phyloP scores from a whole-genome alignment of 2,329 filamentous ascomycete genomes.

The Monilinia aucupariae region DNA sequence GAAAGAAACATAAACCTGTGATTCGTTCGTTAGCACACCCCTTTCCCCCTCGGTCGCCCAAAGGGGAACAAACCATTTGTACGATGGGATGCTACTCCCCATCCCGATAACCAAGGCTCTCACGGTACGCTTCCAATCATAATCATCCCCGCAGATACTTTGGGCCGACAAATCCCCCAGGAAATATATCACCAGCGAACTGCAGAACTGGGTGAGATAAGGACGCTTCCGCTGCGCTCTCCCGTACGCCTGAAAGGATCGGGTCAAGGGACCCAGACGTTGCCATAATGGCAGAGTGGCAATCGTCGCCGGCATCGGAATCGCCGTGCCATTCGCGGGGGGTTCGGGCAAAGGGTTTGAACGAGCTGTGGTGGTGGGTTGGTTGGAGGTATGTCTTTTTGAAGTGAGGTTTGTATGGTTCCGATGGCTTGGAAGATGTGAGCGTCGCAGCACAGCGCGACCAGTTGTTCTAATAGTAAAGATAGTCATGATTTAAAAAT shows the following conservation, averaged over 20 bases:
- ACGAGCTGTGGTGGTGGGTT: constrained; percentile 15
- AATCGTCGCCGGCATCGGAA: constrained; percentile 42
- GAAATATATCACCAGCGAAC: constrained; percentile 71
- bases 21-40: not conserved
- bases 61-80: constrained; percentile 62
- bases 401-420: constrained; percentile 21
- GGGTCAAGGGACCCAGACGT: constrained; percentile 52
- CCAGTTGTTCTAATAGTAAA: constrained; percentile 23
- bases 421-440: constrained; percentile 20
- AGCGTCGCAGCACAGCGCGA: constrained; percentile 25
- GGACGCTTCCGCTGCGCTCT: constrained; percentile 66
- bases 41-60: not conserved
- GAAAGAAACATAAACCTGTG: constrained; percentile 70
- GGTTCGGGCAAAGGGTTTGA: constrained; percentile 21
- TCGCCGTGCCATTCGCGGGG: constrained; percentile 32
- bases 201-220: constrained; percentile 72
- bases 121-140: constrained; percentile 63
- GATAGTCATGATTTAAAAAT: constrained; percentile 23
- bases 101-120: constrained; percentile 71
- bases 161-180: constrained; percentile 75
- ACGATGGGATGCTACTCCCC: constrained; percentile 68
- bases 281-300: constrained; percentile 45
- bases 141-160: constrained; percentile 54
- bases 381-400: constrained; percentile 23
- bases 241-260: constrained; percentile 55